Evolutionary conservation across 2,329 filamentous ascomycete species (phyloP).

Genomic region (Cryoendolithus antarcticus): DNA sequence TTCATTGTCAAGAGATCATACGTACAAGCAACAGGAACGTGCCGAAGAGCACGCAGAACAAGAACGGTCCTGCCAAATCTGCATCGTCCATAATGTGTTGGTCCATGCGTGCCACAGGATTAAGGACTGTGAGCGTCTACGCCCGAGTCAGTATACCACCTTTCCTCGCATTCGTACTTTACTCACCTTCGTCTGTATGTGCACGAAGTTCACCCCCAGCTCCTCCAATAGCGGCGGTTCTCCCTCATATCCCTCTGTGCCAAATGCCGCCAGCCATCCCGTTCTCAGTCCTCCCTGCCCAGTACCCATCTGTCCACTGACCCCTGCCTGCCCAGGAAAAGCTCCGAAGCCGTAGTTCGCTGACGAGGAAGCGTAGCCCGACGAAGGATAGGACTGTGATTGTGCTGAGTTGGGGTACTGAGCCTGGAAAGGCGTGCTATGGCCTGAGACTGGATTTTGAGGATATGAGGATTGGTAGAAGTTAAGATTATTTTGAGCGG

Average conservation of each 20-base stretch:
- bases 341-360: conserved; percentile 37
- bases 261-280: conserved; percentile 92
- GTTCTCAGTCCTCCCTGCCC: conserved; percentile 83
- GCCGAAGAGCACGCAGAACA: conserved; percentile 91
- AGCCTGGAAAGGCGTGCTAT: conserved; percentile 38
- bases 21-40: conserved; percentile 57
- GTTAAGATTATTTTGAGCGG: conserved; percentile 75
- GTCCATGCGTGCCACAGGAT: conserved; percentile 85
- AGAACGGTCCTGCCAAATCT: conserved; percentile 83
- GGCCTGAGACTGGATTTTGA: conserved; percentile 39
- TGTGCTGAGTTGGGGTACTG: conserved; percentile 30
- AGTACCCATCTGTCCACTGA: conserved; percentile 76
- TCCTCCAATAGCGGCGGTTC: conserved; percentile 91
- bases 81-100: conserved; percentile 99
- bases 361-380: conserved; percentile 38
- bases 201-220: conserved; percentile 88
- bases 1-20: conserved; percentile 1
- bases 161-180: background rate
- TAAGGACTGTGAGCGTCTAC: conserved; percentile 86
- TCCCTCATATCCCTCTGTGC: conserved; percentile 88
- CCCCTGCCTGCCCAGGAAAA: conserved; percentile 41
- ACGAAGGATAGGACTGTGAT: conserved; percentile 35
- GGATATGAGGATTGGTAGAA: conserved; percentile 88
- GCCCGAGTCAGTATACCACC: conserved; percentile 5
- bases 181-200: conserved; percentile 79